Evolutionary conservation across 2,329 filamentous ascomycete genomes (phyloP).

Genomic region (Pyricularia grisea): DNA sequence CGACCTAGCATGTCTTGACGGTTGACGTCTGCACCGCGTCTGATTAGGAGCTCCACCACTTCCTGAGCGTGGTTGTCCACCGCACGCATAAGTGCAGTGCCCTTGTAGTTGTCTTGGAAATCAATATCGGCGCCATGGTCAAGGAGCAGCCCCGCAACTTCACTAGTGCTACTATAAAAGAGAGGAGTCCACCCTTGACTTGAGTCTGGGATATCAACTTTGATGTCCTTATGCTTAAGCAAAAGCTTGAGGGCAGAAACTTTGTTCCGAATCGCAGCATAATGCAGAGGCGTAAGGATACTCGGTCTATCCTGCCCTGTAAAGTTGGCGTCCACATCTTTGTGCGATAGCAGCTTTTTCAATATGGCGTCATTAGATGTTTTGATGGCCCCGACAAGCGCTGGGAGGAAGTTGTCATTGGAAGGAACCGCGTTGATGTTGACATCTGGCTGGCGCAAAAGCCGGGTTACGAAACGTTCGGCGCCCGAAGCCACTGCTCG

Average conservation of each 20-base stretch:
- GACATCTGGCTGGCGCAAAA: background rate
- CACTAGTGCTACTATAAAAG: background rate
- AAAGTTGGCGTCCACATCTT: background rate
- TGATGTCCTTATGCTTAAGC: background rate
- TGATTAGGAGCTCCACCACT: background rate
- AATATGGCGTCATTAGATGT: background rate
- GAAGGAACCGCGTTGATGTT: background rate
- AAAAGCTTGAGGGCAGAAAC: background rate
- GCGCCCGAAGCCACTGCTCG: background rate
- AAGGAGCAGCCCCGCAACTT: background rate
- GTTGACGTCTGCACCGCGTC: background rate
- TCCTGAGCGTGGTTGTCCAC: background rate
- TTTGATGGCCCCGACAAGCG: background rate
- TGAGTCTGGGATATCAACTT: background rate
- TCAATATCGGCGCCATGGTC: background rate
- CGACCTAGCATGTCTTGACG: background rate
- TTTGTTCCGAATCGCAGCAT: background rate
- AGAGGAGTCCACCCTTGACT: background rate
- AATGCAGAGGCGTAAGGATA: background rate
- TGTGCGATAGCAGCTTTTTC: background rate
- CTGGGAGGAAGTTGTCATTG: background rate
- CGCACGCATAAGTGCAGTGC: background rate
- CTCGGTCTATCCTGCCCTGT: too few species aligned
- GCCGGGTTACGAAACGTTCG: background rate
- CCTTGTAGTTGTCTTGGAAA: background rate